phyloP scores from a whole-genome alignment of 306 rosid genomes.

The Cicer judaicum region DNA sequence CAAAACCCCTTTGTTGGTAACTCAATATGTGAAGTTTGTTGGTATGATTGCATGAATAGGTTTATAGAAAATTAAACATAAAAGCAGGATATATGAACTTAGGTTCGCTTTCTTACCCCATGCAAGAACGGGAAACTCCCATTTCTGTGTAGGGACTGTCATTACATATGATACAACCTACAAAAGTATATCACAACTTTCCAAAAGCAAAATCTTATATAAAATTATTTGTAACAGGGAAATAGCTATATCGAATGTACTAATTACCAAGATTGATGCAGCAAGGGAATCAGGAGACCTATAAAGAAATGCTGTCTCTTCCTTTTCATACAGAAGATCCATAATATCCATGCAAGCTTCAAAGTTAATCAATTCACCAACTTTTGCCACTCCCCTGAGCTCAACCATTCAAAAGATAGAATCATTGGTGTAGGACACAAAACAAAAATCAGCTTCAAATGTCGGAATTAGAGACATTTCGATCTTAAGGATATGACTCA shows the following conservation, averaged over 20 bases:
- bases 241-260: conserved; percentile 34
- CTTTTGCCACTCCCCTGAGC: conserved; percentile 75
- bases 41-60: conserved; percentile 15
- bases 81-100: conserved; percentile 15
- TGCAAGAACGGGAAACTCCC: conserved; percentile 83
- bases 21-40: conserved; percentile 3
- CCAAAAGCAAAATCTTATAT: neutral
- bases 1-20: conserved; percentile 42
- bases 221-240: neutral
- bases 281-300: conserved; percentile 69
- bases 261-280: conserved; percentile 71
- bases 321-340: conserved; percentile 89
- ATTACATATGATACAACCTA: conserved; percentile 80
- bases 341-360: conserved; percentile 80
- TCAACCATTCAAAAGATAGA: conserved; percentile 38
- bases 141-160: conserved; percentile 74
- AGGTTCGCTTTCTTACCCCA: conserved; percentile 70
- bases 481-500: conserved; percentile 37
- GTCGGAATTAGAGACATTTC: neutral
- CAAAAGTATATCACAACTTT: conserved; percentile 25
- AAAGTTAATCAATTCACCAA: conserved; percentile 77
- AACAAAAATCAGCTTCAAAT: conserved; percentile 20
- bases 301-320: conserved; percentile 61
- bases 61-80: conserved; percentile 22
- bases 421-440: conserved; percentile 2